Conservation (phyloP, 768 basidiomycete species). For the Serendipita sp. region DNA sequence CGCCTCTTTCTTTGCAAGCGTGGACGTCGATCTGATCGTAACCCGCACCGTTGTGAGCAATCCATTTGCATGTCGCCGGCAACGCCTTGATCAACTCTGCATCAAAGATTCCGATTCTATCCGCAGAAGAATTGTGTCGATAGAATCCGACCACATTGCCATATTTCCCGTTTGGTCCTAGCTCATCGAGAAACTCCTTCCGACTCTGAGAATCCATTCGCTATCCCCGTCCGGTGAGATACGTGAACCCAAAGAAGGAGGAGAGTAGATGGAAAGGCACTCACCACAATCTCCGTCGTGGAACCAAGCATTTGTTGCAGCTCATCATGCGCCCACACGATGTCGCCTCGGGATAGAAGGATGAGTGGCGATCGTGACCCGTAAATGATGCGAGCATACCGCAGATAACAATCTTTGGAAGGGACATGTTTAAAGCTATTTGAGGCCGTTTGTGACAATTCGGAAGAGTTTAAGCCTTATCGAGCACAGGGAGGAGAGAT, state of each 20-base stretch:
- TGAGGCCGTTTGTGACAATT: too few relatives aligned
- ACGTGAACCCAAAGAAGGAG: not conserved
- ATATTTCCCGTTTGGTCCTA: constrained; percentile 58
- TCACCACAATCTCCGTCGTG: constrained; percentile 62
- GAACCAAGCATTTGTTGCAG: constrained; percentile 44
- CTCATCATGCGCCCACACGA: constrained; percentile 73
- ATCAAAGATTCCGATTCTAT: constrained; percentile 62
- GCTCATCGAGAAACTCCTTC: constrained; percentile 49
- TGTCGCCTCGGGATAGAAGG: constrained; percentile 30
- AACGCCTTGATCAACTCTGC: constrained; percentile 57
- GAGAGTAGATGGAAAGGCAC: constrained; percentile 18
- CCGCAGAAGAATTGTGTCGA: constrained; percentile 52
- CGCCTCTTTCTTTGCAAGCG: constrained; percentile 57
- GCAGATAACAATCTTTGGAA: constrained; percentile 22
- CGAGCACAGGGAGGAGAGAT: too few relatives aligned
- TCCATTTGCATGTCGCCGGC: constrained; percentile 59
- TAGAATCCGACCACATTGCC: constrained; percentile 59
- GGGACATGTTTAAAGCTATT: constrained; percentile 14
- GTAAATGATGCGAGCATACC: constrained; percentile 14
- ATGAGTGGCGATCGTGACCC: not conserved
- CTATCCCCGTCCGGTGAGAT: constrained; percentile 20
- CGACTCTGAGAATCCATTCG: constrained; percentile 44
- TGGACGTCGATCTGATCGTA: constrained; percentile 77
- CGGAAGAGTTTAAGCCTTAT: too few relatives aligned
- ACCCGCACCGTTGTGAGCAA: constrained; percentile 85